Percentiles rank a stretch among this genome's conserved stretches.
These are phyloP conservation scores for Groenewaldozyma auringiensis DNA, from an alignment of 1,139 yeast species.

Conservation along the genomic window DNA sequence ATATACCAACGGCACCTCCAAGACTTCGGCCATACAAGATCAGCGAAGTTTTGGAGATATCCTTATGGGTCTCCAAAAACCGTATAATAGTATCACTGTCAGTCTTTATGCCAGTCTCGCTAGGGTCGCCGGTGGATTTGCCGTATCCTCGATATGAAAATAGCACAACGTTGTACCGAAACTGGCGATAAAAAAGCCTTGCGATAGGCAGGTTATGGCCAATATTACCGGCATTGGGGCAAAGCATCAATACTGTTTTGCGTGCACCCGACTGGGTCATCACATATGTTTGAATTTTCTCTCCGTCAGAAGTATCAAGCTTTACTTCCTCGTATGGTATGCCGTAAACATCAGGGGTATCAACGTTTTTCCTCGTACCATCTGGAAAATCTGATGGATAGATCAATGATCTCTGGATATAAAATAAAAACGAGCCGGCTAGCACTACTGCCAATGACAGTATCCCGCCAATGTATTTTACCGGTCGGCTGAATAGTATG, in stretches of 20 bases:
- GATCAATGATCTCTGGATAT: conserved; percentile 60
- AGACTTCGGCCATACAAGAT: conserved; percentile 81
- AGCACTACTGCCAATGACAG: conserved; percentile 14
- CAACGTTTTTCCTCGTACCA: conserved; percentile 61
- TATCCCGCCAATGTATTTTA: conserved; percentile 9
- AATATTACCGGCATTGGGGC: conserved; percentile 96
- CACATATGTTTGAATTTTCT: conserved; percentile 42
- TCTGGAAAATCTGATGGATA: conserved; percentile 80
- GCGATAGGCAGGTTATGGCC: conserved; percentile 89
- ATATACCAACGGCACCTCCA: conserved; percentile 93
- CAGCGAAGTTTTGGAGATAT: conserved; percentile 46
- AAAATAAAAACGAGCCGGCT: conserved; percentile 40
- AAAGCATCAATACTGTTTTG: conserved; percentile 68
- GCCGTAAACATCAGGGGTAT: conserved; percentile 66
- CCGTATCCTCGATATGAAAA: conserved; percentile 95
- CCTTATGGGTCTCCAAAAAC: conserved; percentile 46
- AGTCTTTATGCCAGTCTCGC: conserved; percentile 69
- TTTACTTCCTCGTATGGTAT: conserved; percentile 60
- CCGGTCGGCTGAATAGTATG: conserved; percentile 12
- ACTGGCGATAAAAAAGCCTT: conserved; percentile 53
- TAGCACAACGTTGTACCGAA: conserved; percentile 73
- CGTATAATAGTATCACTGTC: conserved; percentile 74
- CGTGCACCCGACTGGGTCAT: conserved; percentile 35
- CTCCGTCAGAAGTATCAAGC: conserved; percentile 63
- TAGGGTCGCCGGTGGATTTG: conserved; percentile 66